Evolutionary conservation across 495 filamentous ascomycete genomes (phyloP), one percentile per base, ranked within the genome.

Genomic region (Hypoxylon cercidicola): DNA sequence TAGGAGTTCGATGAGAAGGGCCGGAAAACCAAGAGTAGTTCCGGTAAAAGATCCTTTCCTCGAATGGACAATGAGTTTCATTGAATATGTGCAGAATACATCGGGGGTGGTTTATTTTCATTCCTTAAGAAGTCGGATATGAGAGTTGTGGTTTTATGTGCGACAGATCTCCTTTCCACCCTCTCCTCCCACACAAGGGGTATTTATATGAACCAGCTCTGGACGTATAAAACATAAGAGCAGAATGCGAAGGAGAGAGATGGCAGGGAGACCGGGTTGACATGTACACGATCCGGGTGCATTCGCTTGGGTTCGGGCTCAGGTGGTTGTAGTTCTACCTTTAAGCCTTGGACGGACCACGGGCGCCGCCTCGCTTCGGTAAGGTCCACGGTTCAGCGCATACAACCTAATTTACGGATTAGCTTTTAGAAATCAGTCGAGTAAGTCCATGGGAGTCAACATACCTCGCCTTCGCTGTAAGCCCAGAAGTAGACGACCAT

Each of bases 401-500:
- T 50, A 83, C 75, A 58, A 83, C 80, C 80, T 83, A 50, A 3
- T 19, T 4, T 40, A 12, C 23, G 3, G 20, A 63, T 74, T 63
- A 67, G 50, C 34, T 11, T 51, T 3, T 11, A 9, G 30, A 32
- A 64, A 19, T 12, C 4, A 8, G 13, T 7, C 5, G 19, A n/a
- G 3, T 15, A 15, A 21, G 50, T 56, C 20, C 21, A 13, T 40
- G n/a, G 30, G 13, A 44, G 52, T 47, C 9, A 48, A 76, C 89
- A 67, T 75, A 97, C 93, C 89, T 99, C 96, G 75, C 96, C 96
- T 79, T 98, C 95, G 64, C 87, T 93, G 69, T 94, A 98, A 0
- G 91, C 96, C 93, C 95, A 97, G 70, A 97, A 97, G 72, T 97
- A 99, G 4, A 93, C 90, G 3, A 73, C 86, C 73, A 96, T 86